These are phyloP conservation scores for Kingdonia uniflora DNA, from an alignment of 164 flowering plant genomes.

Conservation along the genomic window DNA sequence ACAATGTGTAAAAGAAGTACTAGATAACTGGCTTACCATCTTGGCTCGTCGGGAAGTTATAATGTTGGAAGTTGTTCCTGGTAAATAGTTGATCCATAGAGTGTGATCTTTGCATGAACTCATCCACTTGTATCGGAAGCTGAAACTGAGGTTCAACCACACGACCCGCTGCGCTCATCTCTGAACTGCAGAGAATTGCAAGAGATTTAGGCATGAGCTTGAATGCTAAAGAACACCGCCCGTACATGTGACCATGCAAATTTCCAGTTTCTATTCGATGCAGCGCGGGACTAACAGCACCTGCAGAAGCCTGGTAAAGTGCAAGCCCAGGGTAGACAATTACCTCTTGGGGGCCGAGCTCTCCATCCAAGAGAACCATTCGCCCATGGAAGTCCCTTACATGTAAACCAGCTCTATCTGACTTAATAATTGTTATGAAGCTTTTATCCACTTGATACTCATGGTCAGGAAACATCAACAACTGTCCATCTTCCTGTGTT, in stretches of 20 bases:
- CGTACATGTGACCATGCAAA: constrained; percentile 56
- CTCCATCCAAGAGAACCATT: constrained; percentile 82
- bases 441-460: constrained; percentile 79
- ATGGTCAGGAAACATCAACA: constrained; percentile 65
- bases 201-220: constrained; percentile 92
- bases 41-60: constrained; percentile 42
- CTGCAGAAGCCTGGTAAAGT: constrained; percentile 91
- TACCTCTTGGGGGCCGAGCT: constrained; percentile 90
- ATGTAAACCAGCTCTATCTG: constrained; percentile 80
- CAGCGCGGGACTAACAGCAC: constrained; percentile 72
- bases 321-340: constrained; percentile 92
- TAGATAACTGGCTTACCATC: constrained; percentile 50
- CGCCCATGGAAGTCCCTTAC: constrained; percentile 72
- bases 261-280: constrained; percentile 48
- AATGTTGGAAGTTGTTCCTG: constrained; percentile 45
- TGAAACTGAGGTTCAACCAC: constrained; percentile 94
- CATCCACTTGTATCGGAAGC: constrained; percentile 89
- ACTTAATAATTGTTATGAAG: constrained; percentile 60
- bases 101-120: constrained; percentile 91
- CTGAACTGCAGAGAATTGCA: constrained; percentile 84
- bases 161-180: constrained; percentile 95
- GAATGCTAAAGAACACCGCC: constrained; percentile 80
- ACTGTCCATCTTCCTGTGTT: constrained; percentile 71
- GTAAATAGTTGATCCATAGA: constrained; percentile 60
- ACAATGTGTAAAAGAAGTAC: too few species aligned